These are phyloP conservation scores for Sporisorium reilianum DNA, from an alignment of 1,284 basidiomycete species.

Conservation along the genomic window DNA sequence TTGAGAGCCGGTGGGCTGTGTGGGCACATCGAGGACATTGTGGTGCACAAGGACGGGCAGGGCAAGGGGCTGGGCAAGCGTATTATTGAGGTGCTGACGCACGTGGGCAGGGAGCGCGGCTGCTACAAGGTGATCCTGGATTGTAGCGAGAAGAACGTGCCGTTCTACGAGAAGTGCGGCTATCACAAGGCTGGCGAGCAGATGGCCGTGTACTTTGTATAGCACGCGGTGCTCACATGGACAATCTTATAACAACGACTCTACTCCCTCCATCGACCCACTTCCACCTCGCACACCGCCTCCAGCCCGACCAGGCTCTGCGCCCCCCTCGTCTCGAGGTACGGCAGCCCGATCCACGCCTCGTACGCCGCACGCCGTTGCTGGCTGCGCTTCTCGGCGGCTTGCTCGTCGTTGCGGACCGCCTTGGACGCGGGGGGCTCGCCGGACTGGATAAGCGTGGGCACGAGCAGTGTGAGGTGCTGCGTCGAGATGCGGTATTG, in stretches of 20 bases:
- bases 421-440: constrained; percentile 19
- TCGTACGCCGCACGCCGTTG: constrained; percentile 37
- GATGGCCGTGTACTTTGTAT: constrained; percentile 63
- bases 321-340: constrained; percentile 49
- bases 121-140: constrained; percentile 97
- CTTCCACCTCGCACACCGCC: constrained; percentile 59
- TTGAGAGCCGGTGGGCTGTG: constrained; percentile 81
- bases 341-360: constrained; percentile 51
- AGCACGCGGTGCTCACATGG: constrained; percentile 4
- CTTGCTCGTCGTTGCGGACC: constrained; percentile 11
- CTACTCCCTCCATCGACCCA: constrained; percentile 55
- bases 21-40: constrained; percentile 98
- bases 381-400: constrained; percentile 16
- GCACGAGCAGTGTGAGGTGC: constrained; percentile 38
- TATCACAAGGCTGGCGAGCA: constrained; percentile 66
- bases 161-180: constrained; percentile 97
- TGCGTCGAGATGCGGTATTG: constrained; percentile 45
- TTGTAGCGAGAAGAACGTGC: constrained; percentile 89
- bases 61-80: constrained; percentile 89
- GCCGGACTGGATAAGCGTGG: constrained; percentile 36
- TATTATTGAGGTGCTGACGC: constrained; percentile 83
- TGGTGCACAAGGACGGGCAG: constrained; percentile 86
- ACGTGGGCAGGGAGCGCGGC: constrained; percentile 80
- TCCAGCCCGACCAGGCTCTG: constrained; percentile 56
- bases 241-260: constrained; percentile 9